Percentiles rank a stretch among this genome's conserved stretches.
Conservation (phyloP, 2,329 filamentous ascomycete genomes). For the Fusarium pseudonygamai region DNA sequence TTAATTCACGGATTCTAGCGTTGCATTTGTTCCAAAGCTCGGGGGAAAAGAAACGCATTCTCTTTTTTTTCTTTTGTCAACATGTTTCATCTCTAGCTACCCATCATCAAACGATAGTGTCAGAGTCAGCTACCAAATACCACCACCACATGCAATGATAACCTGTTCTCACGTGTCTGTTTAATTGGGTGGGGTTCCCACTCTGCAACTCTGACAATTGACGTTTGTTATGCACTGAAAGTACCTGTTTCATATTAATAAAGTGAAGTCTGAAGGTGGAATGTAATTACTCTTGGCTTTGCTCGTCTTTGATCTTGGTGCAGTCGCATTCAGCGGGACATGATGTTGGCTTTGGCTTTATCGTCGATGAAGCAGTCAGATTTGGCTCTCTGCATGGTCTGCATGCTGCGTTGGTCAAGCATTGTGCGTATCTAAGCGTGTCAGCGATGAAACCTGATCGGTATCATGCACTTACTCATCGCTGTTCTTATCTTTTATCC, state of each 20-base stretch:
- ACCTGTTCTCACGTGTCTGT: not conserved
- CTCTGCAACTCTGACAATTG: slow-evolving; percentile 37
- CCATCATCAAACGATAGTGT: not conserved
- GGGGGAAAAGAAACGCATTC: not conserved
- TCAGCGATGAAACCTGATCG: not conserved
- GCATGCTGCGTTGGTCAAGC: slow-evolving; percentile 40
- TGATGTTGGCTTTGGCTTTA: not conserved
- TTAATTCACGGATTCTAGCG: not conserved
- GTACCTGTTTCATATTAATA: slow-evolving; percentile 37
- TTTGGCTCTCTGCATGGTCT: slow-evolving; percentile 37
- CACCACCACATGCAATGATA: slow-evolving; percentile 2
- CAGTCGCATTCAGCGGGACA: slow-evolving; percentile 38
- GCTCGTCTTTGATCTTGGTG: slow-evolving; percentile 36
- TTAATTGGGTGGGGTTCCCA: not conserved
- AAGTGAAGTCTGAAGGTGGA: not conserved
- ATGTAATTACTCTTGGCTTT: slow-evolving; percentile 43
- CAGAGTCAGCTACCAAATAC: slow-evolving; percentile 9
- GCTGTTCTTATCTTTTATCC: slow-evolving; percentile 41
- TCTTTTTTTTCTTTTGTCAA: not conserved
- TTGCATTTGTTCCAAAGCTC: not conserved
- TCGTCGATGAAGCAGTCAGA: slow-evolving; percentile 7
- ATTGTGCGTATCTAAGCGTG: slow-evolving; percentile 42
- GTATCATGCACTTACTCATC: slow-evolving; percentile 24
- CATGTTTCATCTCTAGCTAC: not conserved
- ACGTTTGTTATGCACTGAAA: slow-evolving; percentile 50